These are phyloP conservation scores for Anethum foeniculum DNA, from an alignment of 140 eudicot species.

Conservation along the genomic window DNA sequence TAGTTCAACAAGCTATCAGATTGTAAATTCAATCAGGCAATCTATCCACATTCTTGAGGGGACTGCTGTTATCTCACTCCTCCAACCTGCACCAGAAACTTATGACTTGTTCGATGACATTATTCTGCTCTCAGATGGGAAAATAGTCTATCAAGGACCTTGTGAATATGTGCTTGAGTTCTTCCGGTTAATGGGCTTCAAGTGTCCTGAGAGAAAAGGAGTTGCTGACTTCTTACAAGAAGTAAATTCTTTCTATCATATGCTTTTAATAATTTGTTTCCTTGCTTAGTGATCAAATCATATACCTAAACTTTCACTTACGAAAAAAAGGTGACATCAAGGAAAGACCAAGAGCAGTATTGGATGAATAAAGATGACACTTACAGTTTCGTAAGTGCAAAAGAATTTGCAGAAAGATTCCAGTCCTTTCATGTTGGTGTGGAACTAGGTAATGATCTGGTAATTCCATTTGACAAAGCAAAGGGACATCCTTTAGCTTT, in stretches of 20 bases:
- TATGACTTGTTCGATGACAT: constrained; percentile 20
- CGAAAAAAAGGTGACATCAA: constrained; percentile 14
- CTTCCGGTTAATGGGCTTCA: constrained; percentile 8
- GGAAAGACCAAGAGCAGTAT: constrained; percentile 27
- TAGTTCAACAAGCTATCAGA: constrained; percentile 18
- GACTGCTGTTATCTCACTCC: constrained; percentile 19
- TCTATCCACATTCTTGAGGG: constrained; percentile 18
- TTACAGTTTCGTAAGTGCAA: constrained; percentile 15
- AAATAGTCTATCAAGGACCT: constrained; percentile 19
- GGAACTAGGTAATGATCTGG: constrained; percentile 21
- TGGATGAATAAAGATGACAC: constrained; percentile 10
- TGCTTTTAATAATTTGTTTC: not conserved
- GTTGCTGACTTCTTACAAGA: constrained; percentile 20
- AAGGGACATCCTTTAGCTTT: constrained; percentile 49
- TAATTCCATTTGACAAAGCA: constrained; percentile 24
- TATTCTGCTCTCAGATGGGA: constrained; percentile 20
- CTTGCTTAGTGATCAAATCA: not conserved
- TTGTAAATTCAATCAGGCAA: constrained; percentile 19
- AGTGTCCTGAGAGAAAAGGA: constrained; percentile 17
- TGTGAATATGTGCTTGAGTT: constrained; percentile 13
- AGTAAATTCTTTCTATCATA: constrained; percentile 9
- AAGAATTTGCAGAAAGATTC: constrained; percentile 23
- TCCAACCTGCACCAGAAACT: constrained; percentile 23
- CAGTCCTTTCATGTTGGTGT: constrained; percentile 26
- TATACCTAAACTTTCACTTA: not conserved